Conservation (phyloP, 2,329 filamentous ascomycete genomes). For the Pestalotiopsis sp. region DNA sequence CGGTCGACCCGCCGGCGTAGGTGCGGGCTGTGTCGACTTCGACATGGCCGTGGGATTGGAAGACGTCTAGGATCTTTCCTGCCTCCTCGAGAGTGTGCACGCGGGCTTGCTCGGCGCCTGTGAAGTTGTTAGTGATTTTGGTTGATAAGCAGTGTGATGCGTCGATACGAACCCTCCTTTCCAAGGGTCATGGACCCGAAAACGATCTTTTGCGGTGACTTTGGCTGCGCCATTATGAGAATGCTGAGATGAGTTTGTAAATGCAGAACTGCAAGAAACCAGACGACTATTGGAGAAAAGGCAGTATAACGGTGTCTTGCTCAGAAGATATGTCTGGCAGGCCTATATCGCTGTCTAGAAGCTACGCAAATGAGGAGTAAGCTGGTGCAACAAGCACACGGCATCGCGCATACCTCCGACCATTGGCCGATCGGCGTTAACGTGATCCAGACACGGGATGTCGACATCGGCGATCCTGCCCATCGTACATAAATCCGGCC, state of each 20-base stretch:
- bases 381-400: not conserved
- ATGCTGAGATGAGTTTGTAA: not conserved
- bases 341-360: not conserved
- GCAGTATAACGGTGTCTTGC: too few species aligned
- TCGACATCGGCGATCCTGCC: not conserved
- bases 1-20: conserved; percentile 23
- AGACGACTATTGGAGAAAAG: not conserved
- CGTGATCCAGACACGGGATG: not conserved
- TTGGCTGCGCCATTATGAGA: conserved; percentile 5
- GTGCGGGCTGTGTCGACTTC: conserved; percentile 23
- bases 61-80: conserved; percentile 6
- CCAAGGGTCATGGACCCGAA: conserved; percentile 12
- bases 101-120: conserved; percentile 8
- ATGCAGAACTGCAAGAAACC: too few species aligned
- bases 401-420: not conserved
- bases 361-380: not conserved
- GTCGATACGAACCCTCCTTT: not conserved
- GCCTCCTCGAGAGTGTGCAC: not conserved
- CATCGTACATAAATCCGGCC: not conserved
- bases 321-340: not conserved
- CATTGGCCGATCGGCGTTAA: conserved; percentile 8
- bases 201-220: conserved; percentile 4
- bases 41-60: conserved; percentile 2
- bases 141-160: not conserved
- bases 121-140: not conserved